These are phyloP conservation scores for Zalerion maritima DNA, from an alignment of 495 filamentous ascomycete genomes.

Conservation along the genomic window DNA sequence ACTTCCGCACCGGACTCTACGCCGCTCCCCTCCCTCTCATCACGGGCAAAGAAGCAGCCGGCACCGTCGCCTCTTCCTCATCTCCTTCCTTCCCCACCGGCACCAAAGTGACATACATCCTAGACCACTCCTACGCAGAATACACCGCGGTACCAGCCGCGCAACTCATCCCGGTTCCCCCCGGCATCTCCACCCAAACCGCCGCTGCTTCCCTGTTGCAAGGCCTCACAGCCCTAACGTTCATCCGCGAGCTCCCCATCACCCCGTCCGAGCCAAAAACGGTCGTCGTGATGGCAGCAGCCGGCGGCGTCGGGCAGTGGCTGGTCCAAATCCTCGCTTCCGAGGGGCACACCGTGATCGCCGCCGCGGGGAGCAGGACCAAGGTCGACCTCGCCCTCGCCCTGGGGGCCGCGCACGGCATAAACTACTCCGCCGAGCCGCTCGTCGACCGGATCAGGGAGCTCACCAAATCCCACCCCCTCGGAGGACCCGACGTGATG, in stretches of 20 bases:
- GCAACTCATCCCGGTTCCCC: constrained; percentile 50
- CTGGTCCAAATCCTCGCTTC: constrained; percentile 60
- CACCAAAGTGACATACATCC: constrained; percentile 22
- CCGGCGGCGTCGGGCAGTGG: constrained; percentile 72
- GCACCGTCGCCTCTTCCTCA: constrained; percentile 39
- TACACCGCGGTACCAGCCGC: constrained; percentile 44
- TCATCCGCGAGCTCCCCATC: constrained; percentile 61
- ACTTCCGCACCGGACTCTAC: constrained; percentile 88
- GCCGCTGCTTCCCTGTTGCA: constrained; percentile 63
- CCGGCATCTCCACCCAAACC: constrained; percentile 40
- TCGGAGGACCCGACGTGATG: constrained; percentile 68
- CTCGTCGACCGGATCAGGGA: constrained; percentile 51
- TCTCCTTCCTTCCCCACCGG: not conserved
- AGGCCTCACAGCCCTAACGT: constrained; percentile 71
- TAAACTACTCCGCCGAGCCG: constrained; percentile 58
- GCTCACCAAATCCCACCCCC: constrained; percentile 48
- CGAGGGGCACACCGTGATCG: constrained; percentile 70
- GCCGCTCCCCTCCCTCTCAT: constrained; percentile 52
- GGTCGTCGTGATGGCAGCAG: constrained; percentile 81
- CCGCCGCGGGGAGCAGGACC: constrained; percentile 58
- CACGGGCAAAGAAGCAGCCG: constrained; percentile 72
- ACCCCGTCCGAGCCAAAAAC: constrained; percentile 52
- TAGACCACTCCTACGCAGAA: constrained; percentile 55
- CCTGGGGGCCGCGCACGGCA: constrained; percentile 54
- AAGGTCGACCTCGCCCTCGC: constrained; percentile 57